A percentile compares a stretch with the other conserved stretches of the same genome.
Evolutionary conservation across 2,329 filamentous ascomycete species (phyloP).

Genomic region (Geosmithia flava): DNA sequence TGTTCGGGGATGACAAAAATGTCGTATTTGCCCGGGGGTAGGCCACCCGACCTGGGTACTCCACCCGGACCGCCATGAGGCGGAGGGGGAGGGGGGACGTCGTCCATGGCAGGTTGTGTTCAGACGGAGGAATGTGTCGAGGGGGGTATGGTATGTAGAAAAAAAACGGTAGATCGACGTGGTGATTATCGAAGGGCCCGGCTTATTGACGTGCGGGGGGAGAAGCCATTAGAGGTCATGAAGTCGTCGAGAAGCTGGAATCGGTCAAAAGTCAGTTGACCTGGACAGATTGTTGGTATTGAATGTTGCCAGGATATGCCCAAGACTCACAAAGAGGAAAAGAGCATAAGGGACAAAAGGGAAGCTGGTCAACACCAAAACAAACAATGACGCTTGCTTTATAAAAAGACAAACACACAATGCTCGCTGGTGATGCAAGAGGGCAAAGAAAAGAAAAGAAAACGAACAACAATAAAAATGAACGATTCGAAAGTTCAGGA

Average conservation of each 20-base stretch:
- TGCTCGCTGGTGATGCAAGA: not conserved
- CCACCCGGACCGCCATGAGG: slow-evolving; percentile 79
- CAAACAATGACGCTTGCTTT: not conserved
- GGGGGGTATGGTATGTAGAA: not conserved
- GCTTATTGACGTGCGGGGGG: not conserved
- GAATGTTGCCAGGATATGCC: not conserved
- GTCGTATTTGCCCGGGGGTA: slow-evolving; percentile 87
- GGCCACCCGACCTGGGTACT: slow-evolving; percentile 55
- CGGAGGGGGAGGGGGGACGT: slow-evolving; percentile 66
- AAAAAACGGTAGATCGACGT: not conserved
- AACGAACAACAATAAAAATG: not conserved
- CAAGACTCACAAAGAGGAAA: not conserved
- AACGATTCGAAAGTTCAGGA: too few species aligned
- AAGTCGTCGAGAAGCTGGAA: not conserved
- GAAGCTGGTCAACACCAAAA: not conserved
- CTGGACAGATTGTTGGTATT: not conserved
- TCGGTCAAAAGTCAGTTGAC: not conserved
- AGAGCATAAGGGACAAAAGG: not conserved
- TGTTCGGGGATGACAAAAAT: slow-evolving; percentile 95
- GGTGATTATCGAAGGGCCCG: not conserved
- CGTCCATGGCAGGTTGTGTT: slow-evolving; percentile 23
- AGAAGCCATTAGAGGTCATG: slow-evolving; percentile 1
- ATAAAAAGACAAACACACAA: not conserved
- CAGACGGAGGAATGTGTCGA: not conserved
- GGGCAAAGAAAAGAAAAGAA: not conserved